A percentile compares a stretch with the other conserved stretches of the same genome.
phyloP scores from a whole-genome alignment of 1,139 yeast species.

The Hyphopichia khmerensis region DNA sequence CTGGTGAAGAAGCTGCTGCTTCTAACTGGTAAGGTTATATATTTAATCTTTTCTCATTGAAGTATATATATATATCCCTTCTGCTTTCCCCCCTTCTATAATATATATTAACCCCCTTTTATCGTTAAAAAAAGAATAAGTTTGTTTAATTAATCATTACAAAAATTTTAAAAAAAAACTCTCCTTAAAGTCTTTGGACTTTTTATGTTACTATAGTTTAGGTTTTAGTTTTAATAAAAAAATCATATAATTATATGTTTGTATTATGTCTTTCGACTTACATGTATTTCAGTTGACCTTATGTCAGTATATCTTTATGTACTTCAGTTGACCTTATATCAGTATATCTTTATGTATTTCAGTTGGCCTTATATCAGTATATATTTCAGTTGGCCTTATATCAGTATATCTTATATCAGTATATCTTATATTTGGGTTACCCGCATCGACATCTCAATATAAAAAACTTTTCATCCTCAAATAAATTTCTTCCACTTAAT shows the following conservation, averaged over 20 bases:
- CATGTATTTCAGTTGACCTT: too few species aligned
- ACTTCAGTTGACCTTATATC: too few species aligned
- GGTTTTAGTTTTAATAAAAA: conserved; percentile 1
- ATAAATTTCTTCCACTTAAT: not conserved
- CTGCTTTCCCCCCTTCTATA: not conserved
- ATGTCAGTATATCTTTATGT: too few species aligned
- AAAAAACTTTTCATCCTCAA: not conserved
- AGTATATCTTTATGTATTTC: too few species aligned
- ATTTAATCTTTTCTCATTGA: not conserved
- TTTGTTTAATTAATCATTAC: too few species aligned
- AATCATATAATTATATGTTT: not conserved
- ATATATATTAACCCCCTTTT: not conserved
- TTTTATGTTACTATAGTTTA: conserved; percentile 3
- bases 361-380: too few species aligned
- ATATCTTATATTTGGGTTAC: not conserved
- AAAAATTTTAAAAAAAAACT: not conserved
- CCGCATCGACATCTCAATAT: not conserved
- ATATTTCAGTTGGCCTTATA: too few species aligned
- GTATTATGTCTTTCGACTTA: too few species aligned
- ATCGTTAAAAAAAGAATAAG: not conserved
- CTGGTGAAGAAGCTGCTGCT: conserved; percentile 78
- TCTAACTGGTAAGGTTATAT: conserved; percentile 45
- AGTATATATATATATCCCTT: not conserved
- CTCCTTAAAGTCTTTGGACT: not conserved
- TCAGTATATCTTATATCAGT: too few species aligned